Conservation (phyloP, 306 rosid species). For the Fagus crenata region DNA sequence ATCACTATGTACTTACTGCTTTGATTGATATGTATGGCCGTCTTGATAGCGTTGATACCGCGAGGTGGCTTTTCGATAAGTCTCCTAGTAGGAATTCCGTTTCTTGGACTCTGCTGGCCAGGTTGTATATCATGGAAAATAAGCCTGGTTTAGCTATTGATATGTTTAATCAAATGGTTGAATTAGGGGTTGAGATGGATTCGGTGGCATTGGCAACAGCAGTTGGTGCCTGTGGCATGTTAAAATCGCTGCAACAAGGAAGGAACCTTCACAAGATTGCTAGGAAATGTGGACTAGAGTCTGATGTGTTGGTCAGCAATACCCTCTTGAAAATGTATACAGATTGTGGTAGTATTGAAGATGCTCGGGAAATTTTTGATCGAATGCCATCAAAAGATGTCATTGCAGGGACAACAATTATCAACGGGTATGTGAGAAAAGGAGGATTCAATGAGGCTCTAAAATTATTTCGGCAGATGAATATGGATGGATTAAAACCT, state of each 20-base stretch:
- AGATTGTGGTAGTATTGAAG: slow-evolving; percentile 50
- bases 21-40: slow-evolving; percentile 60
- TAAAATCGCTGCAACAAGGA: slow-evolving; percentile 46
- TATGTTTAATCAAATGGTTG: slow-evolving; percentile 48
- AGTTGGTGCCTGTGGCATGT: slow-evolving; percentile 45
- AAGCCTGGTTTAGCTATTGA: slow-evolving; percentile 50
- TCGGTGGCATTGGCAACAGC: slow-evolving; percentile 58
- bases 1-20: slow-evolving; percentile 48
- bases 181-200: slow-evolving; percentile 39
- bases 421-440: slow-evolving; percentile 48
- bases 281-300: slow-evolving; percentile 46
- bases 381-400: slow-evolving; percentile 53
- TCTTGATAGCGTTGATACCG: slow-evolving; percentile 42
- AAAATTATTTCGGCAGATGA: slow-evolving; percentile 58
- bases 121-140: slow-evolving; percentile 42
- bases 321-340: slow-evolving; percentile 66
- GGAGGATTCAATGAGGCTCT: slow-evolving; percentile 67
- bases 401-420: slow-evolving; percentile 62
- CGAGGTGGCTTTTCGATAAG: slow-evolving; percentile 48
- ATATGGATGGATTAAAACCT: slow-evolving; percentile 46
- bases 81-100: slow-evolving; percentile 38
- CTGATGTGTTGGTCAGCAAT: slow-evolving; percentile 56
- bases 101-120: slow-evolving; percentile 66
- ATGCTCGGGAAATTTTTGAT: slow-evolving; percentile 48
- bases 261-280: slow-evolving; percentile 49